These are phyloP conservation scores for Chondrostereum purpureum DNA, from an alignment of 1,284 basidiomycete genomes.

Conservation along the genomic window DNA sequence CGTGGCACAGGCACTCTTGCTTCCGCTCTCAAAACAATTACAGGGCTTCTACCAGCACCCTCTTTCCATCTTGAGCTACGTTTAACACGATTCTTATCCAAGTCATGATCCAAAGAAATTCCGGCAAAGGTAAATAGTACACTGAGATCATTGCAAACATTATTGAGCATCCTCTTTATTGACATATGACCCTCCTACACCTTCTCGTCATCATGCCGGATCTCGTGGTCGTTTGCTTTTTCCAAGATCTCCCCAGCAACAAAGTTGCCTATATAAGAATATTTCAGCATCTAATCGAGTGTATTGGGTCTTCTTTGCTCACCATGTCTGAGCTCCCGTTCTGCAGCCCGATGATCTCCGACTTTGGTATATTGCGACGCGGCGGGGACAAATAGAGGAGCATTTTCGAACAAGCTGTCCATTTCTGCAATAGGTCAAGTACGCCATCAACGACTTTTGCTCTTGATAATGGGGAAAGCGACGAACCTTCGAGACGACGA, in stretches of 20 bases:
- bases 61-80: no score
- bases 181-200: background rate
- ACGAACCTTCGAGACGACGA: conserved; percentile 36
- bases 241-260: conserved; percentile 25
- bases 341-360: conserved; percentile 32
- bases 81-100: no score
- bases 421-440: conserved; percentile 37
- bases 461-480: conserved; percentile 3
- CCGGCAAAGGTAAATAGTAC: no score
- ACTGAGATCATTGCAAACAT: no score
- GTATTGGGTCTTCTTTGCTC: conserved; percentile 3
- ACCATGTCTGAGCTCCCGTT: conserved; percentile 40
- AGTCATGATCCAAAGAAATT: no score
- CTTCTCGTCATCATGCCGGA: background rate
- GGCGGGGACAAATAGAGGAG: conserved; percentile 43
- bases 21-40: no score
- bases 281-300: conserved; percentile 4
- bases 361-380: conserved; percentile 32
- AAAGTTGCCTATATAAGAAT: conserved; percentile 19
- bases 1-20: no score
- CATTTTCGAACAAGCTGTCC: conserved; percentile 46
- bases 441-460: background rate
- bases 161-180: background rate
- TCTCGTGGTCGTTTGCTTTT: conserved; percentile 9
- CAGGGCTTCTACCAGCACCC: no score